Percentiles rank a stretch among this genome's conserved stretches.
Evolutionary conservation across 2,329 filamentous ascomycete genomes (phyloP).

Genomic region (Bipolaris sorokiniana): DNA sequence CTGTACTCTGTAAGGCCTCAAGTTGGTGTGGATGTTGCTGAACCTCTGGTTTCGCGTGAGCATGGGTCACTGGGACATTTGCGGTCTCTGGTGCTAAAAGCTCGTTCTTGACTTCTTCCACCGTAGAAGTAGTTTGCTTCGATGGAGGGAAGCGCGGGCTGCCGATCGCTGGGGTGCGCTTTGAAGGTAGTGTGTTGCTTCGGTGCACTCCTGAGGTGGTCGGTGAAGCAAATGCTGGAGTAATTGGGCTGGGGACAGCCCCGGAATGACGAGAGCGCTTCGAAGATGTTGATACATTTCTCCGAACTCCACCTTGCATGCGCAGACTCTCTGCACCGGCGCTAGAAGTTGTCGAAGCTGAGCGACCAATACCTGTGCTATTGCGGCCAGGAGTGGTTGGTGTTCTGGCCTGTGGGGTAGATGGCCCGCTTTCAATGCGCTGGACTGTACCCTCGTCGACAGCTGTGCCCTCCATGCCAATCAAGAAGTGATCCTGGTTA

Average conservation of each 20-base stretch:
- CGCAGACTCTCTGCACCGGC: conserved; percentile 86
- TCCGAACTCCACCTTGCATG: conserved; percentile 77
- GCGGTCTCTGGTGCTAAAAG: conserved; percentile 25
- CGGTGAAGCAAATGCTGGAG: conserved; percentile 39
- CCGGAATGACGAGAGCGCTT: conserved; percentile 78
- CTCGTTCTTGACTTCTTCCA: conserved; percentile 37
- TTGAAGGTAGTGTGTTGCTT: conserved; percentile 94
- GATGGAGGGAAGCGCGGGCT: conserved; percentile 40
- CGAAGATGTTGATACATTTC: conserved; percentile 94
- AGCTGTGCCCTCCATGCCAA: conserved; percentile 98
- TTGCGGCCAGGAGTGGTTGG: conserved; percentile 56
- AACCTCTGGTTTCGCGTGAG: conserved; percentile 16
- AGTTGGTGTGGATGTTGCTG: conserved; percentile 8
- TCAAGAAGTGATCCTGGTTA: conserved; percentile 97
- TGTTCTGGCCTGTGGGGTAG: conserved; percentile 58
- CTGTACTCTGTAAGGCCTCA: conserved; percentile 4
- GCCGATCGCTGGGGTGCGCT: conserved; percentile 76
- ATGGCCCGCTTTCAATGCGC: conserved; percentile 72
- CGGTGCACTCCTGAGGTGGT: conserved; percentile 66
- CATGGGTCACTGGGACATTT: conserved; percentile 15
- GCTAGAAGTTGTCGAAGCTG: conserved; percentile 71
- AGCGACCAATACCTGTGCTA: conserved; percentile 69
- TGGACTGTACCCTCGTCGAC: conserved; percentile 80
- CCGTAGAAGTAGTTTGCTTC: conserved; percentile 58
- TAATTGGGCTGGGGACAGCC: conserved; percentile 68